Conservation (phyloP, 2,329 filamentous ascomycete species). For the Talaromyces pinophilus region DNA sequence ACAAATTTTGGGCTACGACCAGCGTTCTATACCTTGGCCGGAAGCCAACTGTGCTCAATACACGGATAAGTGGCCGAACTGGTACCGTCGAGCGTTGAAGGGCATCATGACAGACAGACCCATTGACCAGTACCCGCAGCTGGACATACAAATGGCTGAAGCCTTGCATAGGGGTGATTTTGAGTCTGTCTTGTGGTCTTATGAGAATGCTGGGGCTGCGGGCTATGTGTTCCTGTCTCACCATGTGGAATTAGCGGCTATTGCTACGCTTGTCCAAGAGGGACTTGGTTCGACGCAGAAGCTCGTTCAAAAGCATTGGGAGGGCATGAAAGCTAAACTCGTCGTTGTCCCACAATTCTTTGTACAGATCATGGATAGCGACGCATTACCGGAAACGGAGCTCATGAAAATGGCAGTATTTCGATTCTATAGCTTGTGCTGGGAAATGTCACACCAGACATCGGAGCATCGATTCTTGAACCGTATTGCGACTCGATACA, state of each 20-base stretch:
- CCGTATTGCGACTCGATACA: constrained; percentile 33
- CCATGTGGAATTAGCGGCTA: constrained; percentile 41
- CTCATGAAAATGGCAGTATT: constrained; percentile 40
- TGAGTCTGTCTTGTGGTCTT: constrained; percentile 35
- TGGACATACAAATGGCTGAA: constrained; percentile 42
- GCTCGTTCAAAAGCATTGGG: constrained; percentile 37
- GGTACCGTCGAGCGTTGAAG: constrained; percentile 36
- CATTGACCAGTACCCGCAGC: constrained; percentile 36
- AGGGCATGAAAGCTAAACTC: constrained; percentile 29
- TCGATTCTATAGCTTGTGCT: constrained; percentile 43
- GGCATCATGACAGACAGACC: constrained; percentile 31
- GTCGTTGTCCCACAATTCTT: constrained; percentile 39
- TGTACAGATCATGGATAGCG: constrained; percentile 35
- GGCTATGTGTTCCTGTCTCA: constrained; percentile 36
- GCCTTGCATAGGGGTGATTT: constrained; percentile 41
- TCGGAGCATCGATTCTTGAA: constrained; percentile 42
- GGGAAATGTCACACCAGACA: constrained; percentile 32
- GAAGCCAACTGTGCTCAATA: constrained; percentile 32
- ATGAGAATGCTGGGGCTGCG: constrained; percentile 32
- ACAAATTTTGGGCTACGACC: constrained; percentile 41
- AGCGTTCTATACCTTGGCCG: constrained; percentile 32
- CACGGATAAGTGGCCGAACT: constrained; percentile 27
- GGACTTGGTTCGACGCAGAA: constrained; percentile 35
- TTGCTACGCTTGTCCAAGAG: constrained; percentile 38
- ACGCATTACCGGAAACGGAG: constrained; percentile 29